Base-by-base conservation (phyloP, 1,139 yeast species). In the Diutina neorugosa region DNA sequence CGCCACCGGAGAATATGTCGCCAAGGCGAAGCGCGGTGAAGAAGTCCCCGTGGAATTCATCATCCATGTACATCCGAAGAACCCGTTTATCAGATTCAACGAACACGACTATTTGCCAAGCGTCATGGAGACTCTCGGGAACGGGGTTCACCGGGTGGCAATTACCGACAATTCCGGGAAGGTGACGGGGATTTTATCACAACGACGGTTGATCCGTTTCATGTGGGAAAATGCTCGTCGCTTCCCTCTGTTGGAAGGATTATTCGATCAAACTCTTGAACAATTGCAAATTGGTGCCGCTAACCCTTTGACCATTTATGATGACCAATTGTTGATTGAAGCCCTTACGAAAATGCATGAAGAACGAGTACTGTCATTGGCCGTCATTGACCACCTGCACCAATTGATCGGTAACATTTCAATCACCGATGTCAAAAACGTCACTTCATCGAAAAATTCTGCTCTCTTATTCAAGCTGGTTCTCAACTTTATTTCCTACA, bases 111-210 rank as follows among this genome's bases (percentile, higher is more conserved):
- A 84, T 23, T 71, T 91, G 54, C 75, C 82, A 47, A 76, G 81
- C 2, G 97, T 87, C 1, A 86, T 87, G 61, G 96, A 88, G 65
- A 83, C 86, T 18, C 74, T 91, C 56, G 97, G 96, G 21, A 80
- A 86, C 52, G 98, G 98, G 8, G 96, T 89, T 9, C 98, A 93
- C 68, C 77, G 98, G 63, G 80, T 91, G 44, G 96, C 97, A 20
- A 86, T 91, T 56, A 80, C 87, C 12, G 78, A 84, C 62, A 68
- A 71, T 34, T 69, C 57, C 59, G 67, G 61, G 67, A 54, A 53
- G n/a, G 79, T 86, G 52, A 78, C 82, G 3, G 98, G 97, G 55
- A 81, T 93, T 18, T 74, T 93, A 54, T 88, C 96, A 0, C 98
- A 91, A 68, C 81, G 98, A 66, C 79, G 98, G 61, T 71, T 89